Evolutionary conservation across 1,284 basidiomycete genomes (phyloP), one percentile per base, ranked within the genome.

Genomic region (Naganishia sp.): DNA sequence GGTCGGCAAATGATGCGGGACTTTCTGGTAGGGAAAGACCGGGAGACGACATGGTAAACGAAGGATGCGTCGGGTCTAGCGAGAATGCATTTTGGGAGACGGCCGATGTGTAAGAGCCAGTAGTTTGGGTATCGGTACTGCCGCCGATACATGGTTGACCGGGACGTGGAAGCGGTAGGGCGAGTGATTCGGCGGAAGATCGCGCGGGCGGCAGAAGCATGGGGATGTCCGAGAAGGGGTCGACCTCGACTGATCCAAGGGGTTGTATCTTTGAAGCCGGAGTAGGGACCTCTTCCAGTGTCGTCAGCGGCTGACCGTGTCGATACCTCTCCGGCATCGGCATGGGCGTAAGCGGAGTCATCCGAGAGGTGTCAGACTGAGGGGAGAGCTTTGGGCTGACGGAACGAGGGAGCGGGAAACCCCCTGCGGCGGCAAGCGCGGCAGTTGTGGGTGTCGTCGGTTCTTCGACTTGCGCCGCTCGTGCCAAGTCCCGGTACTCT

Each of bases 281-380:
- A 15, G 78, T 79, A 2, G 72, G 67, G 7, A 78, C 73, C 68
- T 79, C 78, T 15, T 49, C 45, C 18, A 79, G 61, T 3, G 77
- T 75, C 3, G 76, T 74, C 1, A 79, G 71, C 0, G 78, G 78
- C 60, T 71, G 74, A 47, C 78, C 78, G 65, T 79, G 78, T 51
- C 73, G 69, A 67, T 78, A 79, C 13, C 76, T 75, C 53, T 70
- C 56, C 35, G 56, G 41, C 45, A 56, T 28, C n/a, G 57, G 46
- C 49, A 66, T 41, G 42, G 41, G 65, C 6, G 58, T 61, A 28
- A 51, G n/a, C 10, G 17, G 58, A 2, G 47, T 50, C 5, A 31
- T 39, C 4, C 35, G 47, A 39, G 35, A 39, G 35, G 3, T 9
- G 13, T 39, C 35, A 13, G 35, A 9, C 35, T 39, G 35, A 39